phyloP scores from a whole-genome alignment of 805 yeast species.

The Starmera caribaea region DNA sequence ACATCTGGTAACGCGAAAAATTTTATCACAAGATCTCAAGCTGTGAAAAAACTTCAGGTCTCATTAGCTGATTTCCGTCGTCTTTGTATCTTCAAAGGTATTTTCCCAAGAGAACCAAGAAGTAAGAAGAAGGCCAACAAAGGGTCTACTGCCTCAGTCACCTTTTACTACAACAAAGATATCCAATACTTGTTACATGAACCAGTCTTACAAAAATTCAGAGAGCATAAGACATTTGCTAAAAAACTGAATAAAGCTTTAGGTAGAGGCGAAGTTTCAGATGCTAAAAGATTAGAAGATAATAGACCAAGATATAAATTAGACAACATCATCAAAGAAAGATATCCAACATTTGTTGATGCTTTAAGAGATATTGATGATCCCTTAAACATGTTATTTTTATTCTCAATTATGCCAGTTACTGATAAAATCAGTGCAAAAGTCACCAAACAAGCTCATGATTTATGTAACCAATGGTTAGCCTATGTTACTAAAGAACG shows the following conservation, averaged over 20 bases:
- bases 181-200: constrained; percentile 93
- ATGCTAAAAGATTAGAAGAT: constrained; percentile 78
- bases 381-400: constrained; percentile 88
- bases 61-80: constrained; percentile 95
- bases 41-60: constrained; percentile 83
- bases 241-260: constrained; percentile 82
- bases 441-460: constrained; percentile 81
- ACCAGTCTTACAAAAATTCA: constrained; percentile 81
- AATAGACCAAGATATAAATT: constrained; percentile 78
- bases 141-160: constrained; percentile 94
- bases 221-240: constrained; percentile 93
- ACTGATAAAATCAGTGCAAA: constrained; percentile 71
- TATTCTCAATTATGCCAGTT: constrained; percentile 93
- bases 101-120: constrained; percentile 93
- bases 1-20: constrained; percentile 84
- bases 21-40: constrained; percentile 90
- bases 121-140: constrained; percentile 95
- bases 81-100: constrained; percentile 95
- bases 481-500: constrained; percentile 87
- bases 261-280: constrained; percentile 84
- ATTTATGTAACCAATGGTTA: constrained; percentile 87
- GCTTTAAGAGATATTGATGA: constrained; percentile 92
- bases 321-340: constrained; percentile 86
- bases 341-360: constrained; percentile 90
- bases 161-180: constrained; percentile 90